phyloP scores from a whole-genome alignment of 768 basidiomycete species.

The Hericium alpestre region DNA sequence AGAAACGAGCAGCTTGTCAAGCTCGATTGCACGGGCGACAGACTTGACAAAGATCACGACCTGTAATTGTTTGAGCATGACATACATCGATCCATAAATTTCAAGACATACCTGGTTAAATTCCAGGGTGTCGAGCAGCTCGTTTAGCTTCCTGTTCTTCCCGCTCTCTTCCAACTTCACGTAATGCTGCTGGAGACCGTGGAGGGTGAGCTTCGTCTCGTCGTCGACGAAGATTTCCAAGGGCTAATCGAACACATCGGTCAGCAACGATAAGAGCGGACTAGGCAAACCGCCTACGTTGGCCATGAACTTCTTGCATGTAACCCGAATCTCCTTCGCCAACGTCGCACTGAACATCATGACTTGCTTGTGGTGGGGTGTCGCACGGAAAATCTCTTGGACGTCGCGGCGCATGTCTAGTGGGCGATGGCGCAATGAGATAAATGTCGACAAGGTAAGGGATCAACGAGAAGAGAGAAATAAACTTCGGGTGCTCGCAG shows the following conservation, averaged over 20 bases:
- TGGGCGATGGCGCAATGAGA: slow-evolving; percentile 64
- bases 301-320: slow-evolving; percentile 99
- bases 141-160: slow-evolving; percentile 97
- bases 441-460: slow-evolving; percentile 34
- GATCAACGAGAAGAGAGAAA: slow-evolving; percentile 42
- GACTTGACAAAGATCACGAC: slow-evolving; percentile 99
- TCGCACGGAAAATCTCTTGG: slow-evolving; percentile 98
- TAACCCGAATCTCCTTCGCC: slow-evolving; percentile 90
- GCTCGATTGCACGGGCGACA: slow-evolving; percentile 88
- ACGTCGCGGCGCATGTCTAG: slow-evolving; percentile 99
- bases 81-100: background rate
- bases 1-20: slow-evolving; percentile 90
- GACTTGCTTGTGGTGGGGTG: slow-evolving; percentile 99
- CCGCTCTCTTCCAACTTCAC: slow-evolving; percentile 90
- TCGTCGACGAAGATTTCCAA: slow-evolving; percentile 99
- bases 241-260: slow-evolving; percentile 43
- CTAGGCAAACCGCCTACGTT: slow-evolving; percentile 50
- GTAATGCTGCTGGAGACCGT: slow-evolving; percentile 97
- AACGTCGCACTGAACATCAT: slow-evolving; percentile 99
- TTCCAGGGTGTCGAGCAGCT: slow-evolving; percentile 88
- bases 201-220: slow-evolving; percentile 95
- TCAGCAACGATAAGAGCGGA: background rate
- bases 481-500: slow-evolving; percentile 22
- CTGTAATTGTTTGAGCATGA: slow-evolving; percentile 28
- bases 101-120: slow-evolving; percentile 81